Percentiles rank a stretch among this genome's conserved stretches.
These are phyloP conservation scores for Durotheca rogersii DNA, from an alignment of 495 filamentous ascomycete species.

Conservation along the genomic window DNA sequence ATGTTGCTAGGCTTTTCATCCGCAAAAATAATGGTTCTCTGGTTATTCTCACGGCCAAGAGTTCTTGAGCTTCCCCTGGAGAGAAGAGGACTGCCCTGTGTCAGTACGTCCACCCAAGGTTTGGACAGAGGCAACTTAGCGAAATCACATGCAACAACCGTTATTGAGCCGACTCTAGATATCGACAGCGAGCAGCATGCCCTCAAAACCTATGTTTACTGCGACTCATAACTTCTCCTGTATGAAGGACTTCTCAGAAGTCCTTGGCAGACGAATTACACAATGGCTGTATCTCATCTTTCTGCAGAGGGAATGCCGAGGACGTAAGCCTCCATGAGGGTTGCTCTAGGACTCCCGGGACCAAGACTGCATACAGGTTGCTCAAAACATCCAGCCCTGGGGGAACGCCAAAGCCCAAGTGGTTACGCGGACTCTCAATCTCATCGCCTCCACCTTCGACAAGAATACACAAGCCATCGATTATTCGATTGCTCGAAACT, in stretches of 20 bases:
- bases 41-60: conserved; percentile 26
- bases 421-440: not conserved
- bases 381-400: not conserved
- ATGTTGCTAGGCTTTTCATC: conserved; percentile 25
- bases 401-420: not conserved
- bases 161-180: conserved; percentile 16
- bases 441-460: no score
- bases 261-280: conserved; percentile 7
- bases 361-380: conserved; percentile 6
- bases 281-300: conserved; percentile 21
- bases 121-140: conserved; percentile 28
- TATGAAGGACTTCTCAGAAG: conserved; percentile 3
- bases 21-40: conserved; percentile 26
- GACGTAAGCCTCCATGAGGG: conserved; percentile 9
- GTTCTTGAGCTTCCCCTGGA: conserved; percentile 18
- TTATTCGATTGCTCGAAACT: no score
- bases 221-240: conserved; percentile 14
- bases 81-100: conserved; percentile 8
- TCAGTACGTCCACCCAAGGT: conserved; percentile 20
- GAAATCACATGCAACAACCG: conserved; percentile 15
- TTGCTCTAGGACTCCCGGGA: conserved; percentile 4
- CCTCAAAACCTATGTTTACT: no score
- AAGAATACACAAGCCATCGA: no score
- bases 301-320: conserved; percentile 9
- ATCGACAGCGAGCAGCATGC: conserved; percentile 25